Conservation (phyloP, 2,329 filamentous ascomycete genomes). For the Ambrosiella xylebori region DNA sequence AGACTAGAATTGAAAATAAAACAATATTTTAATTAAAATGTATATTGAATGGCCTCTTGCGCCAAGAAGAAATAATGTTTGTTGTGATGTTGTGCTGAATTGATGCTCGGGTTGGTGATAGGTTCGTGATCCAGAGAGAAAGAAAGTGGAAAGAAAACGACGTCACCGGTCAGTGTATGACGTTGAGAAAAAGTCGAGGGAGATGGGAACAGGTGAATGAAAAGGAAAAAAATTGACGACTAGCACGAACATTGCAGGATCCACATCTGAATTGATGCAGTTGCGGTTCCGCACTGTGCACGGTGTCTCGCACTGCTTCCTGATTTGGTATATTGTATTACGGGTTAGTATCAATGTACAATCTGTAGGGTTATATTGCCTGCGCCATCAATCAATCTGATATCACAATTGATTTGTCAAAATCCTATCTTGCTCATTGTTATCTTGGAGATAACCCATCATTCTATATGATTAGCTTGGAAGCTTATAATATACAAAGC, state of each 20-base stretch:
- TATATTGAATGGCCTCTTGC: neutral
- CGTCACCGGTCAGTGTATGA: slow-evolving; percentile 14
- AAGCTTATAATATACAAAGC: no score
- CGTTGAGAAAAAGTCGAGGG: slow-evolving; percentile 14
- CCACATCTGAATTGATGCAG: slow-evolving; percentile 2
- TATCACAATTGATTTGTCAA: no score
- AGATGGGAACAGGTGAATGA: slow-evolving; percentile 11
- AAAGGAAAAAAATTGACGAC: slow-evolving; percentile 12
- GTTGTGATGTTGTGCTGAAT: neutral
- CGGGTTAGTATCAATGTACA: no score
- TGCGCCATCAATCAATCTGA: no score
- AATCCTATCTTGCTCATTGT: no score
- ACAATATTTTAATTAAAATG: no score
- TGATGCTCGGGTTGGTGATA: neutral
- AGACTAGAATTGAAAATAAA: no score
- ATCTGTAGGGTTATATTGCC: no score
- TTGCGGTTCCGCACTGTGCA: neutral
- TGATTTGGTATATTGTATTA: no score
- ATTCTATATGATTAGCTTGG: no score
- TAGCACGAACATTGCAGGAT: slow-evolving; percentile 5
- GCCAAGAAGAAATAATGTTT: neutral
- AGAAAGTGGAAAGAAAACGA: slow-evolving; percentile 10
- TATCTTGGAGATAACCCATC: no score
- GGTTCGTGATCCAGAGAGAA: slow-evolving; percentile 5
- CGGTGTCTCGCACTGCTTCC: no score